Conservation (phyloP, 2,329 filamentous ascomycete genomes). For the Colletotrichum endophyticum region DNA sequence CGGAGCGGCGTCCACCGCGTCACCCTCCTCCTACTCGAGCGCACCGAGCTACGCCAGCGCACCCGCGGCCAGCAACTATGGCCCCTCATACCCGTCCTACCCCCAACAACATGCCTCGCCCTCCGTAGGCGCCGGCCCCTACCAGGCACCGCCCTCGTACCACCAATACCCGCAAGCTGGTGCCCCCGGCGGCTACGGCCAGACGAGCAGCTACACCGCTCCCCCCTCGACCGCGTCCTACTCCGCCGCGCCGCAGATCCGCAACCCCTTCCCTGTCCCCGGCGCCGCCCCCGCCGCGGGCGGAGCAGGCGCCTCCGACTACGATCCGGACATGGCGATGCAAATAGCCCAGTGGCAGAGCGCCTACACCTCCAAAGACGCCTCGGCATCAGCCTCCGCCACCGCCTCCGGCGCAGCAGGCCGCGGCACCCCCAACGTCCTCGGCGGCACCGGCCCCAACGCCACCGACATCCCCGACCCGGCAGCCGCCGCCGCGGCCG, state of each 20-base stretch:
- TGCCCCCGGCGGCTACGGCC: constrained; percentile 15
- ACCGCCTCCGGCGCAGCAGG: constrained; percentile 25
- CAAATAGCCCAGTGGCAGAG: constrained; percentile 96
- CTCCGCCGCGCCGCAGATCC: constrained; percentile 69
- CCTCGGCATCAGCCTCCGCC: background rate
- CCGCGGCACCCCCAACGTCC: constrained; percentile 31
- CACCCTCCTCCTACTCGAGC: constrained; percentile 44
- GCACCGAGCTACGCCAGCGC: constrained; percentile 39
- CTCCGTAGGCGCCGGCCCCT: constrained; percentile 19
- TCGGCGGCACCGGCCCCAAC: constrained; percentile 25
- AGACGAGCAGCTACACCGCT: constrained; percentile 36
- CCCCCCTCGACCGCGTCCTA: constrained; percentile 39
- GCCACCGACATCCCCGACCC: constrained; percentile 30
- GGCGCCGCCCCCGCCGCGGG: constrained; percentile 36
- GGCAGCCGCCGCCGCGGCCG: constrained; percentile 45
- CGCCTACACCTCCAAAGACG: constrained; percentile 61
- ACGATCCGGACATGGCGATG: constrained; percentile 83
- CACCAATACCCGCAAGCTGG: constrained; percentile 34
- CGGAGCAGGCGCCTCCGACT: constrained; percentile 42
- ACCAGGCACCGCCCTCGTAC: constrained; percentile 24
- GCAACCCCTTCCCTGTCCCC: constrained; percentile 80
- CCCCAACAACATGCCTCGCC: constrained; percentile 32
- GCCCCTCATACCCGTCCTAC: constrained; percentile 45
- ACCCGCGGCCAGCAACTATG: constrained; percentile 45
- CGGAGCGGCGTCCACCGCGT: constrained; percentile 12